Conservation (phyloP, 169 alveolate genomes). For the Cryptosporidium muris region DNA sequence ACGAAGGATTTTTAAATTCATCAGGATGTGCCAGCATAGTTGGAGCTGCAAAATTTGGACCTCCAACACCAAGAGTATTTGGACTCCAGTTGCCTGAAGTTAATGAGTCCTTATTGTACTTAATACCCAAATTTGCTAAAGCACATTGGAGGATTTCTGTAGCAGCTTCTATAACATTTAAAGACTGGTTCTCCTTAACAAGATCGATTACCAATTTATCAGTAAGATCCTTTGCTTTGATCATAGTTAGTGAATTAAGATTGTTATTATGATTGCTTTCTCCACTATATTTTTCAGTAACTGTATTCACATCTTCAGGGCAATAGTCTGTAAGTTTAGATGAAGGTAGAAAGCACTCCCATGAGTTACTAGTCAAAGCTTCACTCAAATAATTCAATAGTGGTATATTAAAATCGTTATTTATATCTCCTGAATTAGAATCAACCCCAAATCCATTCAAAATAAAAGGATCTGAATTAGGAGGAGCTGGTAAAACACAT, state of each 20-base stretch:
- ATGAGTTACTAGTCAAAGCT: conserved; percentile 44
- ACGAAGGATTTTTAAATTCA: conserved; percentile 76
- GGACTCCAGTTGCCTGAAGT: conserved; percentile 55
- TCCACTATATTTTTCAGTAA: background rate
- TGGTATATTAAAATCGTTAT: conserved; percentile 55
- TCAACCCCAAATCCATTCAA: conserved; percentile 46
- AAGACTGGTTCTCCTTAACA: conserved; percentile 19
- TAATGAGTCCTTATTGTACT: conserved; percentile 14
- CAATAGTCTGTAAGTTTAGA: conserved; percentile 54
- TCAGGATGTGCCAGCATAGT: conserved; percentile 71
- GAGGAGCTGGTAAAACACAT: conserved; percentile 58
- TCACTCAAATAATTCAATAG: conserved; percentile 57
- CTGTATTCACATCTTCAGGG: conserved; percentile 2
- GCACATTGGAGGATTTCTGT: conserved; percentile 21
- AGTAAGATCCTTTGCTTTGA: conserved; percentile 19
- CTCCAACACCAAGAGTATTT: conserved; percentile 56
- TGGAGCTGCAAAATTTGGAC: conserved; percentile 71
- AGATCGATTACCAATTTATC: conserved; percentile 16
- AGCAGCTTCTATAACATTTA: conserved; percentile 22
- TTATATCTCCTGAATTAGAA: conserved; percentile 9
- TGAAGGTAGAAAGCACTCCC: conserved; percentile 64
- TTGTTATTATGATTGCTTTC: background rate
- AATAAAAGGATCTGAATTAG: conserved; percentile 56
- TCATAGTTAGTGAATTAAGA: background rate
- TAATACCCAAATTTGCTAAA: conserved; percentile 9